A percentile compares a stretch with the other conserved stretches of the same genome.
Evolutionary conservation across 2,329 filamentous ascomycete genomes (phyloP).

Genomic region (Cladophialophora psammophila): DNA sequence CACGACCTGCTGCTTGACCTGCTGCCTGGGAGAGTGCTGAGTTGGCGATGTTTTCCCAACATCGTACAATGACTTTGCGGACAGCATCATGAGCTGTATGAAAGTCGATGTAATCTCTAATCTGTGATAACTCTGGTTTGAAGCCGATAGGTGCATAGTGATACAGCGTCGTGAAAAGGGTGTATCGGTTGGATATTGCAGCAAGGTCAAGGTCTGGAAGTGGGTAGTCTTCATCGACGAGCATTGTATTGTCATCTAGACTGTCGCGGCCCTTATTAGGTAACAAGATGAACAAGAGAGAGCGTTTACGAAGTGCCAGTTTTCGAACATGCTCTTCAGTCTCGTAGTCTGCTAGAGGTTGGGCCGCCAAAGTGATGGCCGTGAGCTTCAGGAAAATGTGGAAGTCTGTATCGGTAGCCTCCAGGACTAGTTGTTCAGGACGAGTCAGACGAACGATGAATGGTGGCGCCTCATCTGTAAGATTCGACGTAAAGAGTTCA

Average conservation of each 20-base stretch:
- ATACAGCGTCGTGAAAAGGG: slow-evolving; percentile 32
- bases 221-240: slow-evolving; percentile 27
- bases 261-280: slow-evolving; percentile 34
- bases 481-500: slow-evolving; percentile 29
- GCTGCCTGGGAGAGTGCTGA: slow-evolving; percentile 21
- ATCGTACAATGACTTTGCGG: slow-evolving; percentile 28
- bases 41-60: slow-evolving; percentile 31
- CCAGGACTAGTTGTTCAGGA: slow-evolving; percentile 19
- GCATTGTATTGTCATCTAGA: slow-evolving; percentile 21
- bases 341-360: slow-evolving; percentile 1
- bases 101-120: slow-evolving; percentile 33
- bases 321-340: slow-evolving; percentile 17
- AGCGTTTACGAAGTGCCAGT: slow-evolving; percentile 27
- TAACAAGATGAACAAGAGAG: slow-evolving; percentile 35
- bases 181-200: slow-evolving; percentile 34
- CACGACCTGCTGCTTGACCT: slow-evolving; percentile 5
- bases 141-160: slow-evolving; percentile 32
- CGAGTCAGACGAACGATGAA: slow-evolving; percentile 28
- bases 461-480: slow-evolving; percentile 7
- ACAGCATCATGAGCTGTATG: slow-evolving; percentile 31
- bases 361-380: slow-evolving; percentile 27
- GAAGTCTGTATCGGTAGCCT: slow-evolving; percentile 33
- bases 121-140: slow-evolving; percentile 29
- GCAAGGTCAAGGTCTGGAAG: slow-evolving; percentile 26
- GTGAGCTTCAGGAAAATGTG: slow-evolving; percentile 36